Percentiles rank a stretch among this genome's conserved stretches.
Evolutionary conservation across 176 grass and related monocot species (phyloP).

Genomic region (Urochloa ruziziensis): DNA sequence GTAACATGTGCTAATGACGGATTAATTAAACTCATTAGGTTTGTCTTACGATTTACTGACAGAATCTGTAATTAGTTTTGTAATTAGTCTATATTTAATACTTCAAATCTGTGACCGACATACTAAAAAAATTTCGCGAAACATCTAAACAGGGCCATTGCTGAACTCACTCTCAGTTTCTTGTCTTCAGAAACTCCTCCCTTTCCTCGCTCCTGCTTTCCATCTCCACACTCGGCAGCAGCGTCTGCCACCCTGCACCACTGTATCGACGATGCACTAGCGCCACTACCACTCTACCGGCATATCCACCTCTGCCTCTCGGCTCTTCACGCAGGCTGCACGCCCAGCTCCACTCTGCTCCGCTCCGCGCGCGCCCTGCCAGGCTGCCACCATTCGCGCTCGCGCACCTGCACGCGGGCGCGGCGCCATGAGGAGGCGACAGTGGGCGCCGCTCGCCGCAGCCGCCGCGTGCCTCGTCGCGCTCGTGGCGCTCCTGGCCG

Average conservation of each 20-base stretch:
- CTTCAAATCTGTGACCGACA: no score
- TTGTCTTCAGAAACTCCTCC: neutral
- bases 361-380: neutral
- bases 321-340: neutral
- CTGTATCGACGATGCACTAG: neutral
- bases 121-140: no score
- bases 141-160: no score
- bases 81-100: no score
- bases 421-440: constrained; percentile 16
- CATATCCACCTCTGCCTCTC: neutral
- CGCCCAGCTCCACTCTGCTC: neutral
- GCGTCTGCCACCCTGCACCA: neutral
- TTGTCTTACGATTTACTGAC: no score
- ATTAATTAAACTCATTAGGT: no score
- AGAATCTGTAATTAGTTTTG: no score
- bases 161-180: neutral
- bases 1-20: no score
- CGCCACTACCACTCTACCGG: neutral
- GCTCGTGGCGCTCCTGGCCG: neutral
- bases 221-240: neutral
- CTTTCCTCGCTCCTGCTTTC: neutral
- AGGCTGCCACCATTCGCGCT: neutral
- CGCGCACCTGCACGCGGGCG: no score
- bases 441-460: neutral
- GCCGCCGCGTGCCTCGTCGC: constrained; percentile 11